These are phyloP conservation scores for Colletotrichum sojae DNA, from an alignment of 2,329 filamentous ascomycete genomes.

Conservation along the genomic window DNA sequence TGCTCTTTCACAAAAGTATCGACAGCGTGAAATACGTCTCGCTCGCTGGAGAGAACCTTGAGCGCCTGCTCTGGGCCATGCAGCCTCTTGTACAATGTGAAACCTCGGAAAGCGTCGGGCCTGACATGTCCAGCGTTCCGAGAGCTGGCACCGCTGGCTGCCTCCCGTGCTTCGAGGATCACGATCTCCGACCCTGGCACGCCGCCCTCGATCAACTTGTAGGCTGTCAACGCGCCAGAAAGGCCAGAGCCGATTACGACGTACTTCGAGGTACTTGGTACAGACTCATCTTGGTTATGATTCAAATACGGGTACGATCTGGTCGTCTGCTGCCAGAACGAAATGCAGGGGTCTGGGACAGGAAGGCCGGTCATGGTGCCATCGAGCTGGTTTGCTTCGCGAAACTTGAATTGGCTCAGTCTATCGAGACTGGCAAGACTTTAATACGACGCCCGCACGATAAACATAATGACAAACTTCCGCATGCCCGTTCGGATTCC, in stretches of 20 bases:
- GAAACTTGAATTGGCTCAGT: neutral
- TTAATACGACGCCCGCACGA: neutral
- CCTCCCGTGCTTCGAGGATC: conserved; percentile 60
- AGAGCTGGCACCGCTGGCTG: conserved; percentile 58
- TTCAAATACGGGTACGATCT: conserved; percentile 58
- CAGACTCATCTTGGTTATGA: conserved; percentile 49
- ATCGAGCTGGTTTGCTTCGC: neutral
- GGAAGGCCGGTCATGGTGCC: conserved; percentile 12
- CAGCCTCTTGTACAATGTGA: conserved; percentile 42
- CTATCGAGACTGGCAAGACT: neutral
- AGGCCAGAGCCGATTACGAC: conserved; percentile 60
- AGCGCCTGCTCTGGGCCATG: conserved; percentile 11
- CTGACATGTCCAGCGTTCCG: conserved; percentile 61
- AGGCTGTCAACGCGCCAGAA: conserved; percentile 56
- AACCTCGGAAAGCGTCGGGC: conserved; percentile 63
- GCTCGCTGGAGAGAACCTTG: conserved; percentile 14
- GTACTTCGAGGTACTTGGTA: conserved; percentile 51
- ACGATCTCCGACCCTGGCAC: conserved; percentile 51
- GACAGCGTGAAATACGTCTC: conserved; percentile 49
- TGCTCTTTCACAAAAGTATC: conserved; percentile 58
- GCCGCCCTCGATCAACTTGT: conserved; percentile 52
- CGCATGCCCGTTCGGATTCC: neutral
- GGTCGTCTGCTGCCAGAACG: conserved; percentile 58
- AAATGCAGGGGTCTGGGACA: conserved; percentile 18
- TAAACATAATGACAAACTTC: neutral